phyloP scores from a whole-genome alignment of 352 stramenopile genomes.

The Phytophthora hibernalis region DNA sequence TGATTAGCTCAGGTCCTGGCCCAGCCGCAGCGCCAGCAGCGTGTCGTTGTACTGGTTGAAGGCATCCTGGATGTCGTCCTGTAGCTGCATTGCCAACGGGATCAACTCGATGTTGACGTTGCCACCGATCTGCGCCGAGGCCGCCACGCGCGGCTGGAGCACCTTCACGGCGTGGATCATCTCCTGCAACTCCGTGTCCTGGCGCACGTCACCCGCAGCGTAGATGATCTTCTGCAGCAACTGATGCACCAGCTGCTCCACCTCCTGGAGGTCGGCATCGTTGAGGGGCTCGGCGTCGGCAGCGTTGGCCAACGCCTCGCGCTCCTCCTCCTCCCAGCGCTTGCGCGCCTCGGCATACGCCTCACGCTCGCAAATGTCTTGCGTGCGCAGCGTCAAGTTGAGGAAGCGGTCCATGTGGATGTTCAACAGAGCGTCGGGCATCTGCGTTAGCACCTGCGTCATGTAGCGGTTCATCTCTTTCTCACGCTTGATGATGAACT shows the following conservation, averaged over 20 bases:
- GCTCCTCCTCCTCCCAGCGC: conserved; percentile 90
- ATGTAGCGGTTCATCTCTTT: conserved; percentile 93
- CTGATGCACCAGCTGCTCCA: conserved; percentile 90
- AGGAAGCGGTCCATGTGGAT: conserved; percentile 92
- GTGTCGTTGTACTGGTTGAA: conserved; percentile 94
- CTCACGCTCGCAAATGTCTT: conserved; percentile 89
- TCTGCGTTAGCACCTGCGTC: conserved; percentile 91
- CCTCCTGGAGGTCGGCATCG: conserved; percentile 88
- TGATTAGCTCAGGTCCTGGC: conserved; percentile 83
- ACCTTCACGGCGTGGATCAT: conserved; percentile 93
- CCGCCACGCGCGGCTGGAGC: conserved; percentile 80
- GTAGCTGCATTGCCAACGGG: conserved; percentile 88
- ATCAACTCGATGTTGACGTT: conserved; percentile 92
- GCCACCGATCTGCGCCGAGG: conserved; percentile 85
- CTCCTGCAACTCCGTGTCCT: conserved; percentile 89
- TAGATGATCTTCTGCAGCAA: conserved; percentile 92
- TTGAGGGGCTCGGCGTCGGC: conserved; percentile 87
- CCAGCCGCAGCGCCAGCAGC: conserved; percentile 81
- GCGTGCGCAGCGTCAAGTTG: conserved; percentile 87
- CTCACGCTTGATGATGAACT: conserved; percentile 92
- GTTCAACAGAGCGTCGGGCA: conserved; percentile 89
- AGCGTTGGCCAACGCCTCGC: conserved; percentile 84
- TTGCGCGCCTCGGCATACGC: conserved; percentile 88
- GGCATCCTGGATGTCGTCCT: conserved; percentile 91
- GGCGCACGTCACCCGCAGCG: conserved; percentile 82